These are phyloP conservation scores for Exophiala alcalophila DNA, from an alignment of 2,329 filamentous ascomycete genomes.

Conservation along the genomic window DNA sequence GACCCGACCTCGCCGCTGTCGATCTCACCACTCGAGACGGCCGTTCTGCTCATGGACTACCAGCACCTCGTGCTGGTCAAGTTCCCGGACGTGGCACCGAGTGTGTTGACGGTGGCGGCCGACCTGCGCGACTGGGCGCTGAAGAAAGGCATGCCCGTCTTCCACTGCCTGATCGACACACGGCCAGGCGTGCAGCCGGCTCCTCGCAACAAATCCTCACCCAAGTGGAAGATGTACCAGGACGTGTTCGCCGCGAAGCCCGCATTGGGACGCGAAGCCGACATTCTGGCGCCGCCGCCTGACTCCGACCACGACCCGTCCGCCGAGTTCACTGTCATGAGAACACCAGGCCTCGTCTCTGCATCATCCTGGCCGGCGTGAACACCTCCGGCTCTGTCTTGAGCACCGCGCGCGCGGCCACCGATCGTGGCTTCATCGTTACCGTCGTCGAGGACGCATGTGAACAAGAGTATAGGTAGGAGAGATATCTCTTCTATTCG, in stretches of 20 bases:
- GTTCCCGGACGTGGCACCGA: slow-evolving; percentile 18
- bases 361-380: slow-evolving; percentile 26
- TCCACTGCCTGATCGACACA: slow-evolving; percentile 32
- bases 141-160: slow-evolving; percentile 31
- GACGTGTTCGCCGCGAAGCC: slow-evolving; percentile 18
- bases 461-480: no score
- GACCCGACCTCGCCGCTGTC: slow-evolving; percentile 25
- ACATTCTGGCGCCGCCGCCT: slow-evolving; percentile 19
- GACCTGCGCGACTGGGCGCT: slow-evolving; percentile 33
- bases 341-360: slow-evolving; percentile 31
- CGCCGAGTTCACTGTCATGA: slow-evolving; percentile 29
- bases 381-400: slow-evolving; percentile 31
- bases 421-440: slow-evolving; percentile 32
- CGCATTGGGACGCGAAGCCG: slow-evolving; percentile 22
- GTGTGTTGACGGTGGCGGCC: slow-evolving; percentile 28
- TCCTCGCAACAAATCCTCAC: slow-evolving; percentile 28
- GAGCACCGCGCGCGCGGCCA: slow-evolving; percentile 31
- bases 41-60: slow-evolving; percentile 36
- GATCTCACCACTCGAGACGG: slow-evolving; percentile 33
- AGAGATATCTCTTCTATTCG: no score
- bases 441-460: no score
- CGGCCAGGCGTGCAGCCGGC: slow-evolving; percentile 28
- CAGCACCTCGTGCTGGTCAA: slow-evolving; percentile 30
- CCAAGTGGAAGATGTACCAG: slow-evolving; percentile 16
- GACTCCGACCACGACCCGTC: slow-evolving; percentile 6